Evolutionary conservation across 768 basidiomycete species (phyloP), one percentile per base, ranked within the genome.

Genomic region (Calocera cornea): DNA sequence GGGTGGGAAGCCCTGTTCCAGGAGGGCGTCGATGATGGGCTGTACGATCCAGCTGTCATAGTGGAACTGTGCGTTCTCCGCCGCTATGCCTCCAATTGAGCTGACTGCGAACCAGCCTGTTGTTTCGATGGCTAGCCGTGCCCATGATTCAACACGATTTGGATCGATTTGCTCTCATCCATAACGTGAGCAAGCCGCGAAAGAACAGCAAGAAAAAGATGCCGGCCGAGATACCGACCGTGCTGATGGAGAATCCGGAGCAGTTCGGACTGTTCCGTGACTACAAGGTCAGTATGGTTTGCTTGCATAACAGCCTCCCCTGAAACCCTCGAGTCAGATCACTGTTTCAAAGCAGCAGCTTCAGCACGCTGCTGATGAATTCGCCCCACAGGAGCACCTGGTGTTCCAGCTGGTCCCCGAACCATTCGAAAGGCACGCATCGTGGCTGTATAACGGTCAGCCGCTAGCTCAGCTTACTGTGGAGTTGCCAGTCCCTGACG

Each of bases 91-190:
- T 16, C 14, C 8, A 24, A 0, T n/a, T 1, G 41, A n/a, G n/a
- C n/a, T n/a, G n/a, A n/a, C n/a, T n/a, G n/a, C n/a, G 33, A 24
- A 1, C n/a, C 60, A 81, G 81, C 0, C 70, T 80, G 22, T 67
- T 80, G 0, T 82, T 82, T 60, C 74, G 73, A 0, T 82, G 77
- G 77, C 38, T 82, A 0, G 73, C 75, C 1, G 78, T 81, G 40
- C 80, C 79, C 0, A 79, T 74, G 74, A 66, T 82, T 12, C 81
- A 82, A 67, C 19, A 2, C 0, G 78, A 81, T 66, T 67, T 81
- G 0, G 75, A 82, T 65, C 65, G 36, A 1, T 82, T 72, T 64
- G 67, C 67, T 1, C 1, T 44, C 2, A 65, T 47, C 1, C 40
- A 70, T 27, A 80, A 80, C 44, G 50, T 34, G 14, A 75, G 68